Base-by-base conservation (phyloP, 768 basidiomycete genomes). In the Bullera alba region DNA sequence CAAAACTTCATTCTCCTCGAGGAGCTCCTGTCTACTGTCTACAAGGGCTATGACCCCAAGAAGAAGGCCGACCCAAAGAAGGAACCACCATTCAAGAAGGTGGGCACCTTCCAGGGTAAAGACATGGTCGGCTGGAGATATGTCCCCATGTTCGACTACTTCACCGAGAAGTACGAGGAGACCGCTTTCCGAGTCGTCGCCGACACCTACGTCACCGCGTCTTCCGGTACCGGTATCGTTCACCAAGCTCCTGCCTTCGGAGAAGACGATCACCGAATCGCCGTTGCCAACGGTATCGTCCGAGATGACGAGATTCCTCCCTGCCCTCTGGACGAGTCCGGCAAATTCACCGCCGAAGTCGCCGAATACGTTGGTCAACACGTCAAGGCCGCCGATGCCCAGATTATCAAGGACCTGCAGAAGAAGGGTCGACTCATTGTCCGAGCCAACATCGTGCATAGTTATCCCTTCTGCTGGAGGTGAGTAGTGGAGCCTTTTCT, bases 401-500 rank as follows among this genome's bases (percentile, higher is more conserved):
- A 84, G 36, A 95, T 99, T 63, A 87, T 90, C 75, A 93, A 91
- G 69, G 76, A 81, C 21, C 75, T 99, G 54, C 93, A 95, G 72
- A 79, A 81, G 41, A 86, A 86, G 61, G 88, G 87, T 10, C 81
- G 88, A 41, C 78, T 99, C 46, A 81, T 99, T 54, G 85, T 87
- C 7, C 87, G 92, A 67, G 83, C 84, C 2, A 89, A 85, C 19
- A 60, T 91, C 48, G 84, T 81, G 66, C 95, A 97, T 73, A 84
- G 83, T 56, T 97, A 99, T 67, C 95, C 95, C 10, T 95, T 83
- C 79, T 99, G 95, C 71, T 97, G 95, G 95, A 81, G 91, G 86
- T 87, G 53, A 28, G 69, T 53, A 28, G n/a, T 4, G n/a, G 17
- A 27, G 2, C 27, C n/a, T 19, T 5, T 17, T 23, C 26, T 21